phyloP scores from a whole-genome alignment of 345 rosid genomes.

The Citrus sinensis region DNA sequence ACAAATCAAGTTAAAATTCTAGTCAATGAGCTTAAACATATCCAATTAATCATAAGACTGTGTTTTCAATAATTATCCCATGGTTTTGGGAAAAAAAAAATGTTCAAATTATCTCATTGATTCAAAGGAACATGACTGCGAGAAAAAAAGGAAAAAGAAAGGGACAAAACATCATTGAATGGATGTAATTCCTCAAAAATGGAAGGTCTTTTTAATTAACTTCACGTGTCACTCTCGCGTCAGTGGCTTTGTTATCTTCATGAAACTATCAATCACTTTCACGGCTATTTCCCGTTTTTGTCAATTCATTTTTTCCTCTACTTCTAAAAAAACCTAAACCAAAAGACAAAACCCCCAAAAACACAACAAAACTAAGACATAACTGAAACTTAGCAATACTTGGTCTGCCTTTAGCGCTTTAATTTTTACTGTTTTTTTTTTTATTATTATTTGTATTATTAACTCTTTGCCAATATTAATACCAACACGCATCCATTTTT shows the following conservation, averaged over 20 bases:
- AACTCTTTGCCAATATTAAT: neutral
- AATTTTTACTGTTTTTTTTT: too few species aligned
- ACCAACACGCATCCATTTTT: neutral
- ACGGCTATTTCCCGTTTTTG: neutral
- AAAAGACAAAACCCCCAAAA: neutral
- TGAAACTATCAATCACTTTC: neutral
- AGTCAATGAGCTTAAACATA: too few species aligned
- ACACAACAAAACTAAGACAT: neutral
- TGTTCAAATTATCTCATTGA: too few species aligned
- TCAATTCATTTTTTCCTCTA: neutral
- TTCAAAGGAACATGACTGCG: too few species aligned
- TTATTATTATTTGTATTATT: too few species aligned
- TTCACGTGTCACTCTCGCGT: neutral
- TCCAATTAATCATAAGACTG: too few species aligned
- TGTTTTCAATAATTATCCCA: too few species aligned
- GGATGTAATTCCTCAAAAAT: neutral
- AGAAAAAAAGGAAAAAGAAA: too few species aligned
- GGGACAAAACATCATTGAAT: neutral
- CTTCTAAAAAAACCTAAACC: neutral
- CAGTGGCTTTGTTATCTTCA: neutral
- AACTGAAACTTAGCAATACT: neutral
- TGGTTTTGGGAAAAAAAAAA: too few species aligned
- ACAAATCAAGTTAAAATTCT: too few species aligned
- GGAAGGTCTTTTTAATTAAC: neutral
- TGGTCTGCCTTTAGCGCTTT: neutral